These are phyloP conservation scores for Hansenula sp. DNA, from an alignment of 1,139 yeast genomes.

Conservation along the genomic window DNA sequence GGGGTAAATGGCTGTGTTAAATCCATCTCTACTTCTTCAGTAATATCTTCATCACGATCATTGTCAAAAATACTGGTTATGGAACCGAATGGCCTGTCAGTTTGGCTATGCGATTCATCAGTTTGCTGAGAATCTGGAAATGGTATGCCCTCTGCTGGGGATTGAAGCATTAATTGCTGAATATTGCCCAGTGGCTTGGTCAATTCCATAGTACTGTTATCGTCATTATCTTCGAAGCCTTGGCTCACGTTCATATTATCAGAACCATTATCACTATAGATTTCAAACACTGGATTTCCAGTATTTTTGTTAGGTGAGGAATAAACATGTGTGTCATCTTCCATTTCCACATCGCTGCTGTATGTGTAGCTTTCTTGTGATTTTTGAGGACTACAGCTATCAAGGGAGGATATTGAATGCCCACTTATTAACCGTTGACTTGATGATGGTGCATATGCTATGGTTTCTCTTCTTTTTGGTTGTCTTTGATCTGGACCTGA, in stretches of 20 bases:
- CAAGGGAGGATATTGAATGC: neutral
- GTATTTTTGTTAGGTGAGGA: constrained; percentile 16
- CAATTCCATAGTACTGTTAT: constrained; percentile 28
- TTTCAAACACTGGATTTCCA: constrained; percentile 9
- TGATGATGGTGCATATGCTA: constrained; percentile 23
- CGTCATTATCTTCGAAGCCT: constrained; percentile 10
- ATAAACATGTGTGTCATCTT: constrained; percentile 18
- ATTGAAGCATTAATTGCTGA: constrained; percentile 5
- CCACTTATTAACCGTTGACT: neutral
- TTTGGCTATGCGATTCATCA: constrained; percentile 1
- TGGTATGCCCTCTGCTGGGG: neutral
- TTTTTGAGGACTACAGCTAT: neutral
- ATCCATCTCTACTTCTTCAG: constrained; percentile 16
- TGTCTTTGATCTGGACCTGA: constrained; percentile 20
- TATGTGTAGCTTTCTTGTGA: constrained; percentile 9
- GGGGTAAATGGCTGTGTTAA: constrained; percentile 15
- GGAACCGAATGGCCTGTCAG: constrained; percentile 21
- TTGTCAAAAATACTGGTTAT: constrained; percentile 22
- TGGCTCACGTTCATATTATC: constrained; percentile 19
- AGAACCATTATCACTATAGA: constrained; percentile 16
- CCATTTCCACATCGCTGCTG: constrained; percentile 24
- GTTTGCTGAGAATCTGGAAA: neutral
- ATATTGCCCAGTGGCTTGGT: constrained; percentile 24
- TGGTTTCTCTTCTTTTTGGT: constrained; percentile 36
- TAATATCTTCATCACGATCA: constrained; percentile 13